Base-by-base conservation (phyloP, 805 yeast species). In the Wickerhamomyces bovis region DNA sequence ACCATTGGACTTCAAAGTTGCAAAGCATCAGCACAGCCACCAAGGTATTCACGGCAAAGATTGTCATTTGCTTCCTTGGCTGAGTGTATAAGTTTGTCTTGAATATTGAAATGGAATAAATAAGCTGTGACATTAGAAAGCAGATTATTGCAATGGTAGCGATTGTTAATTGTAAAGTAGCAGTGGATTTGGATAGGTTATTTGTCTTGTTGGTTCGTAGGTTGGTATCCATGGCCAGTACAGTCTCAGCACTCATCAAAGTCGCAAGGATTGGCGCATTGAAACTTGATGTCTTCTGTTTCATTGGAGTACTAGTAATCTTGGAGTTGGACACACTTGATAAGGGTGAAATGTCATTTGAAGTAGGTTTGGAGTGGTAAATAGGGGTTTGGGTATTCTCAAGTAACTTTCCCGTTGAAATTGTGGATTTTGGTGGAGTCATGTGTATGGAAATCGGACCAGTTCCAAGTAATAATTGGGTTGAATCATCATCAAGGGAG, bases 51-150 rank as follows among this genome's bases (percentile, higher is more conserved):
- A 41, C 25, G 2, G 35, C 10, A 12, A 39, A 70, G 85, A 55
- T 97, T 95, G 47, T 73, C 95, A 62, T 96, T 96, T 41, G 85
- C 94, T 11, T 96, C 95, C 45, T 88, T 88, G 54, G 96, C 85
- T 44, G 89, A 95, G 42, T 79, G 95, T 63, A 77, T 95, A 55
- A 96, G 95, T 9, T 75, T 84, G 61, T 83, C 87, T 45, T 76
- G 86, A 58, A 96, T 85, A 71, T 76, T 86, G 65, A 84, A 83
- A 62, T 83, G 75, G 63, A 65, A 61, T 66, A 70, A 60, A 66
- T 33, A 52, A 64, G 55, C 38, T 72, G 65, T 11, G 59, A 53
- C 2, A 41, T 52, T 33, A 59, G 59, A 23, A 53, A 33, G 36
- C 36, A 33, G 10, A 33, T 33, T 20, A 22, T 18, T 3, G 43